These are phyloP conservation scores for Kodamaea ohmeri DNA, from an alignment of 1,139 yeast species.

Conservation along the genomic window DNA sequence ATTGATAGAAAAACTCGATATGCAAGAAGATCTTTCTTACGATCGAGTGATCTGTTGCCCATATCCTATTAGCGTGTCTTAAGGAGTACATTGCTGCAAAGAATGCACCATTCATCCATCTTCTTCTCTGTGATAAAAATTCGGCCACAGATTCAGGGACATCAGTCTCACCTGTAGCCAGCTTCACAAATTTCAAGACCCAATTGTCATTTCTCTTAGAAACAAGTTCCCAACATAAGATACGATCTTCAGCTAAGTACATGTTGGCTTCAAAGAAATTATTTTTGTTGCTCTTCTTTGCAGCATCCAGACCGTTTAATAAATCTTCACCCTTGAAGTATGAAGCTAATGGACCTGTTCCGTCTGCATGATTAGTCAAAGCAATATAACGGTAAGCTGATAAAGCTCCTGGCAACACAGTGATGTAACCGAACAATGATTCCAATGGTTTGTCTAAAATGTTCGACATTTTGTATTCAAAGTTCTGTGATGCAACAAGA, in stretches of 20 bases:
- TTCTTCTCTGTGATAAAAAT: conserved; percentile 89
- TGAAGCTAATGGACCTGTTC: conserved; percentile 86
- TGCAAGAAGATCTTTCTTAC: conserved; percentile 76
- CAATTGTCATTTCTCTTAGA: conserved; percentile 85
- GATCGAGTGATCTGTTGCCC: conserved; percentile 82
- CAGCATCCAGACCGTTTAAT: conserved; percentile 25
- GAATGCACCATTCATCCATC: conserved; percentile 98
- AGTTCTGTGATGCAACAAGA: conserved; percentile 92
- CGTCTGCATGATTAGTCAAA: conserved; percentile 77
- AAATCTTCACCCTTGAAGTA: conserved; percentile 88
- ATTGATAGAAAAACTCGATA: conserved; percentile 81
- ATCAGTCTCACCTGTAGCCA: conserved; percentile 96
- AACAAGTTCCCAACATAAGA: conserved; percentile 93
- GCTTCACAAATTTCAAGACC: conserved; percentile 90
- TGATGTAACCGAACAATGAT: conserved; percentile 86
- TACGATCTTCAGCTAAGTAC: conserved; percentile 97
- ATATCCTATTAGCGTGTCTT: conserved; percentile 71
- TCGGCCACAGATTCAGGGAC: conserved; percentile 92
- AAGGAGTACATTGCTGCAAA: conserved; percentile 93
- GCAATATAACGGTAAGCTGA: conserved; percentile 94
- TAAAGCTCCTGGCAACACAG: conserved; percentile 94
- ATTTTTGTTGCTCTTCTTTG: conserved; percentile 38
- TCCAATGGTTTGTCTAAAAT: conserved; percentile 94
- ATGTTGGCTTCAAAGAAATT: conserved; percentile 94
- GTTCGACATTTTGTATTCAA: conserved; percentile 94